Base-by-base conservation (phyloP, 2,329 filamentous ascomycete genomes). In the Phymatotrichopsis omnivora region DNA sequence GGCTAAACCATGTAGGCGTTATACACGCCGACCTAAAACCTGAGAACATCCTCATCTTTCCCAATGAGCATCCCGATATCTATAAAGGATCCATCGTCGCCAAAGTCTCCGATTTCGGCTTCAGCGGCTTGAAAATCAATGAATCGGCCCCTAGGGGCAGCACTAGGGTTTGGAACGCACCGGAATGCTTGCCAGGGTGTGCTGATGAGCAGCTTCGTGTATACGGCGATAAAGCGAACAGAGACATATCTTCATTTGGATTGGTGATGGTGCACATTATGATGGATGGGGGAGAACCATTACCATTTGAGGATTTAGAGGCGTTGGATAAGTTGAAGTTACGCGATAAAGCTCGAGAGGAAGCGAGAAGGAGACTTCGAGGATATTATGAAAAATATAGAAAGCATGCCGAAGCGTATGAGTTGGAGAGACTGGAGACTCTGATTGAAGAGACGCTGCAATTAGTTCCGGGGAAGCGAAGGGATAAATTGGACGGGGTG, bases 31-130 rank as follows among this genome's bases (percentile, higher is more conserved):
- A 42, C 19, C 25, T 42, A 8, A 42, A 42, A 19, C 39, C 39
- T 6, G 39, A 42, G 39, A 42, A 42, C 16, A 34, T 42, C 24
- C 39, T 42, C 14, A 42, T 42, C n/a, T 42, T 30, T 23, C 39
- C 39, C 14, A 22, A 19, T 7, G 2, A 24, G 4, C n/a, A n/a
- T n/a, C n/a, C 14, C 23, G 14, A 11, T 14, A 14, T 12, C 16
- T 34, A n/a, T 11, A 17, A 29, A 23, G 19, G 27, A 7, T 19
- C 16, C 7, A 33, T 42, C 28, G 24, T 20, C 12, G 39, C 39
- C 6, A 28, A 31, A 31, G 20, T 42, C 12, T 14, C 39, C 17
- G 39, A 42, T 14, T 42, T 42, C 3, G 39, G 39, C 10, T 42
- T 42, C 24, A 42, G 39, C 16, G 39, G 27, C 12, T 30, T 33